Evolutionary conservation across 179 eudicot genomes (phyloP), one percentile per base, ranked within the genome.

Genomic region (Actinidia polygama): DNA sequence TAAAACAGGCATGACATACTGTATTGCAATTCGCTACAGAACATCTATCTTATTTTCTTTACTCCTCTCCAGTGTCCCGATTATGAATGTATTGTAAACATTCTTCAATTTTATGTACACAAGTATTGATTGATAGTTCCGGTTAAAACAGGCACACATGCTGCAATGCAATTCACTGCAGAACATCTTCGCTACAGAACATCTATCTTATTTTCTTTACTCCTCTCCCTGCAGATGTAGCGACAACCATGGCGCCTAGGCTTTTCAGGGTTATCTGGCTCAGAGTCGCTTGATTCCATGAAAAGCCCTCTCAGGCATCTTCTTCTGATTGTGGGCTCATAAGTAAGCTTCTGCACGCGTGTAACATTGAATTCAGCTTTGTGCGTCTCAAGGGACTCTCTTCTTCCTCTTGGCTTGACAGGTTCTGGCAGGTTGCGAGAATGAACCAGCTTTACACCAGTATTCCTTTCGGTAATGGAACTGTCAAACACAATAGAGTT

Each of bases 271-370:
- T 86, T 82, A 5, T 88, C 89, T 66, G 87, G 75, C 69, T 90
- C 94, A 26, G 92, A 89, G 75, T 90, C 95, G 81, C 93, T 89
- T 63, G 98, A 83, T 76, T 95, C 95, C 84, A 87, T n/a, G 54
- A 95, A 75, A 82, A 92, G 93, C 46, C 95, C 93, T 90, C 83
- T 81, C 15, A 90, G 86, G 80, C 94, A 95, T 86, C 98, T 85
- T 82, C 95, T 90, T 90, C 91, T 83, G 63, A 91, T 83, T 24
- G 49, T 86, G 46, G 97, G 96, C 75, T 90, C 83, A 72, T 91
- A 90, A 16, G 94, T 85, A 55, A 87, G 89, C 80, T 85, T 91
- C 83, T 91, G 82, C 10, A 92, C 79, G 58, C 86, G 86, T 47
- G 88, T 88, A 19, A 84, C 68, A 78, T 79, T 87, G 64, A 80